Conservation (phyloP, 1,139 yeast genomes). For the Pichiaceae sp. region DNA sequence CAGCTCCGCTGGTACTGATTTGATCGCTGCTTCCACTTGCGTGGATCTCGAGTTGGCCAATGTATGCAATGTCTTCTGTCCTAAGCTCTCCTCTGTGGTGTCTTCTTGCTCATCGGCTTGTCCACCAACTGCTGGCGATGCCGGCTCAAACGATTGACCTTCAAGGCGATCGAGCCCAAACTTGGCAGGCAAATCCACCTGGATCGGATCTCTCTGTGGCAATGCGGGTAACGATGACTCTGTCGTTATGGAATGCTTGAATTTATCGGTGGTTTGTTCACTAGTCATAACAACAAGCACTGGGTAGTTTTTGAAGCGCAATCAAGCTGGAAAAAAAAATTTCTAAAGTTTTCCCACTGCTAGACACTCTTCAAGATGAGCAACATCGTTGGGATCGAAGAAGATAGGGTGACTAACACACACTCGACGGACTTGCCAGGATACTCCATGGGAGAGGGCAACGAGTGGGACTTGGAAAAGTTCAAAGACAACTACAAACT, state of each 20-base stretch:
- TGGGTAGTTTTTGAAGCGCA: no score
- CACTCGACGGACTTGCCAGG: constrained; percentile 90
- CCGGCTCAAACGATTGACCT: constrained; percentile 14
- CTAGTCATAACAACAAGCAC: no score
- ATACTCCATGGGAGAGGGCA: constrained; percentile 47
- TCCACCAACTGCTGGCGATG: constrained; percentile 6
- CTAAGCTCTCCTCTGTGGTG: neutral
- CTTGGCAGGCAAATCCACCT: constrained; percentile 2
- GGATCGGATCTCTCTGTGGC: constrained; percentile 7
- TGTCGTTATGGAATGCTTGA: no score
- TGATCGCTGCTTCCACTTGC: neutral
- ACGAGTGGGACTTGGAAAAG: constrained; percentile 78
- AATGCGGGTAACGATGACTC: constrained; percentile 5
- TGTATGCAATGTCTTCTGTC: neutral
- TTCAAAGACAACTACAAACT: constrained; percentile 69
- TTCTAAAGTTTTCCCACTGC: neutral
- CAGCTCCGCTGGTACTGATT: constrained; percentile 6
- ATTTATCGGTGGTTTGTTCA: no score
- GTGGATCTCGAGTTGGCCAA: neutral
- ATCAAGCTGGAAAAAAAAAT: no score
- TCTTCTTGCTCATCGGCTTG: neutral
- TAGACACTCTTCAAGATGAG: neutral
- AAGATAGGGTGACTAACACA: constrained; percentile 84
- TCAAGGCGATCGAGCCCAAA: constrained; percentile 12
- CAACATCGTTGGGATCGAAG: constrained; percentile 80